phyloP scores from a whole-genome alignment of 108 stramenopile genomes.

The Chaetoceros tenuissimus region DNA sequence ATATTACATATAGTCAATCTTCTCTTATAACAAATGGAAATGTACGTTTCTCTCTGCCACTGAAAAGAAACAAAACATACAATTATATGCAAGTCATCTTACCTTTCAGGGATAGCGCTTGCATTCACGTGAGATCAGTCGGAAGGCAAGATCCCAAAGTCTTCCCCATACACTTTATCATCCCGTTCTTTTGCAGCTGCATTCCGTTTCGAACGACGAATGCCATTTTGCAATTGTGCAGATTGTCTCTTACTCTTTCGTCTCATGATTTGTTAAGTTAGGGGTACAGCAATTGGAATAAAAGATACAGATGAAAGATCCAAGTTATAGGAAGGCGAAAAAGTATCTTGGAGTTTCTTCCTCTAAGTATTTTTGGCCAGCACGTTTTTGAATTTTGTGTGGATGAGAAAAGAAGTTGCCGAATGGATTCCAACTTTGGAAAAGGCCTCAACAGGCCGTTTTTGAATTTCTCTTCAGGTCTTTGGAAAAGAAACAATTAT shows the following conservation, averaged over 20 bases:
- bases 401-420: no score
- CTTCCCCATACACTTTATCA: constrained; percentile 58
- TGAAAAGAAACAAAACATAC: constrained; percentile 4
- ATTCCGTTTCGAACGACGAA: constrained; percentile 40
- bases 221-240: constrained; percentile 23
- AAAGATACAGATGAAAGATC: no score
- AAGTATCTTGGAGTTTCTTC: no score
- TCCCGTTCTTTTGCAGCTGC: constrained; percentile 29
- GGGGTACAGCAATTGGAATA: no score
- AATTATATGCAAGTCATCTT: constrained; percentile 10
- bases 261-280: constrained; percentile 3
- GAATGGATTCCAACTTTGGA: no score
- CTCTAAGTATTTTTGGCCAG: no score
- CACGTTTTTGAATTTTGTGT: no score
- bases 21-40: not conserved
- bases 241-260: constrained; percentile 41
- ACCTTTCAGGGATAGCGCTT: constrained; percentile 78
- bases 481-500: no score
- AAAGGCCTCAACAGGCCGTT: no score
- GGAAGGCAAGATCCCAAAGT: constrained; percentile 74
- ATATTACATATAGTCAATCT: not conserved
- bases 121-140: constrained; percentile 78
- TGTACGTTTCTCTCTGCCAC: constrained; percentile 1
- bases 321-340: no score
- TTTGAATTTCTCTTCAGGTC: no score